Conservation (phyloP, 108 stramenopile genomes). For the Fragilariopsis cylindrus region DNA sequence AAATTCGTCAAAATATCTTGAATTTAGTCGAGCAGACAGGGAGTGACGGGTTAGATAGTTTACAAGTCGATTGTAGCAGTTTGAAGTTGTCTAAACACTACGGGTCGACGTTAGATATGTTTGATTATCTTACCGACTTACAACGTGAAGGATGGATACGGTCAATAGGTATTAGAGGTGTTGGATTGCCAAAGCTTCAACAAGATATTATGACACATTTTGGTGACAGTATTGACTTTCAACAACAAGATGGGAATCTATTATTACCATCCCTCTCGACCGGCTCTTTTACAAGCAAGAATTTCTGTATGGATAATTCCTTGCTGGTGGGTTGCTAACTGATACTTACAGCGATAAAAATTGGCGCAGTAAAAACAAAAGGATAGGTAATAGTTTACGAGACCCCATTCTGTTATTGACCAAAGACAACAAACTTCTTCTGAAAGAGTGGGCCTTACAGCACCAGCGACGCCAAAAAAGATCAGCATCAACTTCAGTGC, state of each 20-base stretch:
- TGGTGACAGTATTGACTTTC: slow-evolving; percentile 52
- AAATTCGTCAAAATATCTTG: slow-evolving; percentile 28
- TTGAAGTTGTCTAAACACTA: slow-evolving; percentile 25
- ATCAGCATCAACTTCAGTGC: neutral
- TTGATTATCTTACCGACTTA: slow-evolving; percentile 60
- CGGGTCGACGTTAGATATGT: slow-evolving; percentile 58
- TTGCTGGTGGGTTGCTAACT: slow-evolving; percentile 63
- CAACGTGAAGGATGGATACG: slow-evolving; percentile 67
- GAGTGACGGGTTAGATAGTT: slow-evolving; percentile 30
- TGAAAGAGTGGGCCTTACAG: slow-evolving; percentile 21
- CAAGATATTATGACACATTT: slow-evolving; percentile 28
- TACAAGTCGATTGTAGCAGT: slow-evolving; percentile 5
- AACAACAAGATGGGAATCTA: slow-evolving; percentile 48
- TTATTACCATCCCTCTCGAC: slow-evolving; percentile 32
- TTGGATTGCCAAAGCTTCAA: neutral
- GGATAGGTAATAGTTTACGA: slow-evolving; percentile 2
- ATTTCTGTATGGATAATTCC: slow-evolving; percentile 39
- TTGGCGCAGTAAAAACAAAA: slow-evolving; percentile 1
- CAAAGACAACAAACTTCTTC: neutral
- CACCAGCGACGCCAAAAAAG: slow-evolving; percentile 15
- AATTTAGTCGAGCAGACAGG: slow-evolving; percentile 22
- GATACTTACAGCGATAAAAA: slow-evolving; percentile 21
- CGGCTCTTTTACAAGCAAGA: slow-evolving; percentile 7
- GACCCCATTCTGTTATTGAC: neutral
- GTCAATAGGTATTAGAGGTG: slow-evolving; percentile 42